Conservation (phyloP, 2,329 filamentous ascomycete species). For the Alternaria brassicae region DNA sequence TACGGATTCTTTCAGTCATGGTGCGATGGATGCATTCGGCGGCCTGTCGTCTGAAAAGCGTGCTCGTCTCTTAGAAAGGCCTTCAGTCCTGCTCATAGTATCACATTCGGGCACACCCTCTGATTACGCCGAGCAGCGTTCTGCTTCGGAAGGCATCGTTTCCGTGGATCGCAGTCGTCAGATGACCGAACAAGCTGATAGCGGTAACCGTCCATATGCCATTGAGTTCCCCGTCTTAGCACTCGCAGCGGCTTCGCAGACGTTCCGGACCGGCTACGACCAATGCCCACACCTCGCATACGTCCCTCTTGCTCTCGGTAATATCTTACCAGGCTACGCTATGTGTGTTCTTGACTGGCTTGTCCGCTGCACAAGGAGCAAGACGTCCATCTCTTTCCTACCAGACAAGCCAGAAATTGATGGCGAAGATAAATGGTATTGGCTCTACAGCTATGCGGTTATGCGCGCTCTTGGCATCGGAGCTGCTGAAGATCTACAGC, state of each 20-base stretch:
- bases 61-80: constrained; percentile 1
- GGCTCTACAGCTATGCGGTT: constrained; percentile 14
- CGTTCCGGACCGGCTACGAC: not conserved
- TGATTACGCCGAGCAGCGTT: constrained; percentile 7
- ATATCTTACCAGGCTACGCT: constrained; percentile 9
- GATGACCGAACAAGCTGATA: constrained; percentile 8
- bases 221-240: constrained; percentile 13
- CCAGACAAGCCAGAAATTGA: constrained; percentile 4
- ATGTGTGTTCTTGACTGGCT: constrained; percentile 20
- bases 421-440: constrained; percentile 12
- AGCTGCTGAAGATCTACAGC: constrained; percentile 4
- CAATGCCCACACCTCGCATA: not conserved
- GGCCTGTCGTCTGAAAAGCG: not conserved
- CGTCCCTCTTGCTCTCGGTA: not conserved
- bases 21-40: not conserved
- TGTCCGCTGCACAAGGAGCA: not conserved
- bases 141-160: constrained; percentile 6
- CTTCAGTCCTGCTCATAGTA: not conserved
- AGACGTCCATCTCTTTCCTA: constrained; percentile 4
- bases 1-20: not conserved
- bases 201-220: not conserved
- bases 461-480: constrained; percentile 14
- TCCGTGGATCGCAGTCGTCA: constrained; percentile 8
- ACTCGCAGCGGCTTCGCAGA: constrained; percentile 6
- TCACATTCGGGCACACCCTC: constrained; percentile 1